Evolutionary conservation across 805 yeast species (phyloP), one percentile per base, ranked within the genome.

Genomic region (Monosporozyma unispora): DNA sequence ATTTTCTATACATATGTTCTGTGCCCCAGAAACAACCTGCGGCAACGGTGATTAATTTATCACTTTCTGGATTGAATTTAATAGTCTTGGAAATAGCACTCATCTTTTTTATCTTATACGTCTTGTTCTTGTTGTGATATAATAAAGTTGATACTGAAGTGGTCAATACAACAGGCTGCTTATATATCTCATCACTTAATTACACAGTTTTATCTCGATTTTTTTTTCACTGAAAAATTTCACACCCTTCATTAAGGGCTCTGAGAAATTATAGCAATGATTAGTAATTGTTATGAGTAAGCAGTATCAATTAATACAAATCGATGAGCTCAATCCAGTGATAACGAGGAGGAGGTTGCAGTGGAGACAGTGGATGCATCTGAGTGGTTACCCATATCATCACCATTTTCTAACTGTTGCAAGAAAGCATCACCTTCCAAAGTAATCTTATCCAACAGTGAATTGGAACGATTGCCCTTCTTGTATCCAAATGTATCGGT

Each of bases 21-120:
- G 84, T 88, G 18, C 95, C 95, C 95, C 95, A 86, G 70, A 84
- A 86, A 61, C 95, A 86, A 2, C 84, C 84, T 9, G 81, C 83
- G 5, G 81, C 84, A 9, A 80, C 64, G 0, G 89, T 82, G 40
- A 80, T 66, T 14, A 81, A 57, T 56, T 79, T 73, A 46, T 79
- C 74, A 3, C 76, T 71, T 4, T 73, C 62, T n/a, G 78, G 71
- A 39, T 63, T 66, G 53, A 56, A 69, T 48, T 67, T 68, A 28
- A 73, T 59, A n/a, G 69, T 61, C 46, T 71, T 70, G 2, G 77
- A 72, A 27, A 71, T 53, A 22, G 60, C 48, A 11, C 66, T 45
- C 22, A 52, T 52, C 59, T 57, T 63, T 22, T 31, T 46, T 2
- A 16, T 12, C 21, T 27, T n/a, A 12, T 9, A 8, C 9, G n/a